These are phyloP conservation scores for Chenopodium suecicum DNA, from an alignment of 148 eudicot species.

Conservation along the genomic window DNA sequence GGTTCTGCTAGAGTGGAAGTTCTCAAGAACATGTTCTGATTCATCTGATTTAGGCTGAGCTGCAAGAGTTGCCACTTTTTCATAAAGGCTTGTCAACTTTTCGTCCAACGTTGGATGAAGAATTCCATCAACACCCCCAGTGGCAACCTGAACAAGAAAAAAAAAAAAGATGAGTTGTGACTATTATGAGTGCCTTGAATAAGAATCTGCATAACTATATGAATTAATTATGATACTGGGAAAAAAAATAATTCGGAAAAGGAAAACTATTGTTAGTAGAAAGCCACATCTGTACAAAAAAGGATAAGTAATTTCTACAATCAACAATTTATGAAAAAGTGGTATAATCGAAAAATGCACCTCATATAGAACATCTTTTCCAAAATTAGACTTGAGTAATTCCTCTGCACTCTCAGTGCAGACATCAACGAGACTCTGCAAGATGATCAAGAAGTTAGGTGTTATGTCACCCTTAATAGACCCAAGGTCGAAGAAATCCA, in stretches of 20 bases:
- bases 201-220: background rate
- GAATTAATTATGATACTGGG: background rate
- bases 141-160: conserved; percentile 57
- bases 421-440: conserved; percentile 73
- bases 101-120: conserved; percentile 55
- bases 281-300: background rate
- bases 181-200: background rate
- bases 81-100: conserved; percentile 53
- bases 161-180: background rate
- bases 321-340: background rate
- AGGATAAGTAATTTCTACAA: background rate
- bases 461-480: too few relatives aligned
- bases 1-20: conserved; percentile 82
- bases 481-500: too few relatives aligned
- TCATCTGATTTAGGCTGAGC: conserved; percentile 64
- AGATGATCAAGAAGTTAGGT: conserved; percentile 23
- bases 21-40: conserved; percentile 72
- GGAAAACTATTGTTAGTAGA: background rate
- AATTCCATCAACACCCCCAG: conserved; percentile 74
- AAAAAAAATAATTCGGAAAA: too few relatives aligned
- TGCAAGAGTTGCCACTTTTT: conserved; percentile 60
- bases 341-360: conserved; percentile 32
- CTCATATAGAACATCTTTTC: conserved; percentile 88
- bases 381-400: conserved; percentile 73
- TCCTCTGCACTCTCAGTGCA: conserved; percentile 73